These are phyloP conservation scores for Fusarium clavum DNA, from an alignment of 2,329 filamentous ascomycete genomes.

Conservation along the genomic window DNA sequence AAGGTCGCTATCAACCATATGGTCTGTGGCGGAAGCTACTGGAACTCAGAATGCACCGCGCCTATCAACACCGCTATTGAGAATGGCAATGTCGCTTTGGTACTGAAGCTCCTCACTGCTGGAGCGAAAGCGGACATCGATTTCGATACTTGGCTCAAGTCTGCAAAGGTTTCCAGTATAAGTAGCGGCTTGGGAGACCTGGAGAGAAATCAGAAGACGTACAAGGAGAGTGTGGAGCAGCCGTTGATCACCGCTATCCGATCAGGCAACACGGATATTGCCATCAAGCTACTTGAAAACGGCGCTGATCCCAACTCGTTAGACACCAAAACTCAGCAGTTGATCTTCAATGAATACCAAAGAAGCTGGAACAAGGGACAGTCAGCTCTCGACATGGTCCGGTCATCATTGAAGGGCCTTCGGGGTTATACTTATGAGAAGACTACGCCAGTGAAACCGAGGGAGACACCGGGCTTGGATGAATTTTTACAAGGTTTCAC, in stretches of 20 bases:
- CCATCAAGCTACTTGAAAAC: conserved; percentile 68
- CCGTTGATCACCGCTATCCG: conserved; percentile 73
- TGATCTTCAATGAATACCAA: conserved; percentile 51
- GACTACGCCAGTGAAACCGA: conserved; percentile 32
- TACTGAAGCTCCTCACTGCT: conserved; percentile 69
- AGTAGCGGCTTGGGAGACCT: conserved; percentile 50
- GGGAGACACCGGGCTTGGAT: conserved; percentile 55
- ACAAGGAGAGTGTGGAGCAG: conserved; percentile 65
- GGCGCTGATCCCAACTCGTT: conserved; percentile 76
- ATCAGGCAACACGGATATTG: conserved; percentile 56
- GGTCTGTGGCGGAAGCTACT: conserved; percentile 54
- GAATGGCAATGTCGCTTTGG: conserved; percentile 63
- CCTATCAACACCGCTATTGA: conserved; percentile 71
- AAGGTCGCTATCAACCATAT: conserved; percentile 76
- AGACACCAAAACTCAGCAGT: conserved; percentile 53
- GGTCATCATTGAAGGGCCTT: conserved; percentile 62
- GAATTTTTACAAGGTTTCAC: conserved; percentile 65
- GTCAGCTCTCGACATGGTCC: conserved; percentile 71
- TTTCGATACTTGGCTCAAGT: conserved; percentile 73
- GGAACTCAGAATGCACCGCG: conserved; percentile 53
- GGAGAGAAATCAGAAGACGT: conserved; percentile 63
- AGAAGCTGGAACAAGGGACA: conserved; percentile 54
- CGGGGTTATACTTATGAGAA: conserved; percentile 54
- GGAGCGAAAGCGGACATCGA: conserved; percentile 71
- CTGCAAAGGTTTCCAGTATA: conserved; percentile 59